Percentiles rank a stretch among this genome's conserved stretches.
Conservation (phyloP, 1,139 yeast species). For the Zygosaccharomyces sapae region DNA sequence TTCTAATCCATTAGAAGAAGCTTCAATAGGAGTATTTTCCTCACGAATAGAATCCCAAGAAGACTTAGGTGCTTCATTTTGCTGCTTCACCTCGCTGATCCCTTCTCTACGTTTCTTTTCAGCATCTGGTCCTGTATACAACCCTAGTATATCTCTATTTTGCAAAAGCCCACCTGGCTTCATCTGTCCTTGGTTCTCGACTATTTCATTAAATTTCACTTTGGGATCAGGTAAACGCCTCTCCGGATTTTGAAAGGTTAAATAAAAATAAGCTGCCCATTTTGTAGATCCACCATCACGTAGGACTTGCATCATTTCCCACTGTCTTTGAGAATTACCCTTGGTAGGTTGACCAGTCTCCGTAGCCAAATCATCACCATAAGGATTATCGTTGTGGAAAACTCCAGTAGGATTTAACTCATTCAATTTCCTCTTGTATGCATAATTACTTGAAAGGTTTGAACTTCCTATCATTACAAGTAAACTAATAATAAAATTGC, state of each 20-base stretch:
- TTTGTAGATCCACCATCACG: constrained; percentile 35
- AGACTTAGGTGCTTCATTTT: constrained; percentile 12
- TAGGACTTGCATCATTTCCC: constrained; percentile 37
- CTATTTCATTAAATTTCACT: constrained; percentile 30
- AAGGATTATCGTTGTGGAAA: constrained; percentile 11
- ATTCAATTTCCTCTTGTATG: constrained; percentile 31
- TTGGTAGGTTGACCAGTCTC: constrained; percentile 9
- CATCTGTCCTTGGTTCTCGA: constrained; percentile 16
- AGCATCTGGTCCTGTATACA: constrained; percentile 32
- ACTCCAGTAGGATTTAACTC: constrained; percentile 25
- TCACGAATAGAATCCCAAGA: constrained; percentile 30
- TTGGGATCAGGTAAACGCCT: constrained; percentile 40
- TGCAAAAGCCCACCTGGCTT: constrained; percentile 24
- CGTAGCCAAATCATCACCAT: constrained; percentile 15
- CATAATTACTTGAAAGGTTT: constrained; percentile 31
- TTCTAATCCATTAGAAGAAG: constrained; percentile 2
- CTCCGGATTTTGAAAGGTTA: constrained; percentile 38
- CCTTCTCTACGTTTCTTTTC: constrained; percentile 10
- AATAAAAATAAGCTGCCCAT: constrained; percentile 39
- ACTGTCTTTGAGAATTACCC: constrained; percentile 32
- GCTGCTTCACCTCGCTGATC: constrained; percentile 8
- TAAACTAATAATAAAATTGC: constrained; percentile 36
- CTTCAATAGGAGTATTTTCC: constrained; percentile 8
- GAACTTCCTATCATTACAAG: constrained; percentile 34
- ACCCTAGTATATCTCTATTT: constrained; percentile 38